Conservation (phyloP, 23 red algal genomes). For the Gracilaria domingensis region DNA sequence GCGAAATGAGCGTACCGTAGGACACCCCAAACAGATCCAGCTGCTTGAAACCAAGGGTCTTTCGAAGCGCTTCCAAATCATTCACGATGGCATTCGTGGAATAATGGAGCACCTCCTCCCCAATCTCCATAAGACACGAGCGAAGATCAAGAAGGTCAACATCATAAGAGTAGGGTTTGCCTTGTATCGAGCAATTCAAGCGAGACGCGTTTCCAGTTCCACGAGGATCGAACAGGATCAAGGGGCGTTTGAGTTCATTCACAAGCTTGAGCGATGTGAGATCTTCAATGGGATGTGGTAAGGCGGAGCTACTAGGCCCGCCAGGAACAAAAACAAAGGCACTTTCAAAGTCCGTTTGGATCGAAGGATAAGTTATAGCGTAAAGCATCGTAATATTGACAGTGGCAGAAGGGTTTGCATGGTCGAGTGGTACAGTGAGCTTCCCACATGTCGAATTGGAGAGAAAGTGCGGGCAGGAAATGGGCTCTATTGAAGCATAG, state of each 20-base stretch:
- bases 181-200: slow-evolving; percentile 5
- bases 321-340: not conserved
- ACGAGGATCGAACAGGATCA: slow-evolving; percentile 15
- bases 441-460: slow-evolving; percentile 21
- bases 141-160: not conserved
- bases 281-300: not conserved
- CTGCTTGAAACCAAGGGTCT: not conserved
- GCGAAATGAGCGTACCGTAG: not conserved
- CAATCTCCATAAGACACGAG: not conserved
- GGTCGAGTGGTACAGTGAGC: slow-evolving; percentile 4
- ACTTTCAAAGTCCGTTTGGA: not conserved
- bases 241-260: not conserved
- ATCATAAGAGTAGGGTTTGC: not conserved
- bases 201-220: slow-evolving; percentile 7
- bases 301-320: not conserved
- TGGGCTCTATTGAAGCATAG: too few species aligned
- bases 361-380: not conserved
- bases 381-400: slow-evolving; percentile 6
- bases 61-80: slow-evolving; percentile 3
- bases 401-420: not conserved
- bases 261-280: not conserved
- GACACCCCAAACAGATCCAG: slow-evolving; percentile 13
- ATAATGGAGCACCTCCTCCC: not conserved
- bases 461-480: not conserved
- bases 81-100: slow-evolving; percentile 5